These are phyloP conservation scores for Staphylotrichum longicolle DNA, from an alignment of 495 filamentous ascomycete species.

Conservation along the genomic window DNA sequence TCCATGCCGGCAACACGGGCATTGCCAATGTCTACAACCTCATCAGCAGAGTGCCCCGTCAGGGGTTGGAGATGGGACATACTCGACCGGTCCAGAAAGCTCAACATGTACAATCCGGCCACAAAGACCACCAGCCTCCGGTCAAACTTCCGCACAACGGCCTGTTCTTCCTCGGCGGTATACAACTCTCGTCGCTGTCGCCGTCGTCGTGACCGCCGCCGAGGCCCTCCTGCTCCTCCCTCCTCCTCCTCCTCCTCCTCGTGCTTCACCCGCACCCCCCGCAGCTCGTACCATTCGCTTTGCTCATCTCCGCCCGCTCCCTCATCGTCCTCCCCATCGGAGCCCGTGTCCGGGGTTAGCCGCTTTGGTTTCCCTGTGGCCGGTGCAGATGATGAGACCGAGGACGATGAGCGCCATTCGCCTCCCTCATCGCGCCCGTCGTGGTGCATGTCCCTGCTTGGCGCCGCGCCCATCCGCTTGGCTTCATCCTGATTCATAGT, in stretches of 20 bases:
- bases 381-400: constrained; percentile 8
- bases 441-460: background rate
- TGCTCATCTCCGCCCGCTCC: constrained; percentile 9
- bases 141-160: constrained; percentile 73
- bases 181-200: constrained; percentile 54
- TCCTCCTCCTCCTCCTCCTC: background rate
- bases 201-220: background rate
- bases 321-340: constrained; percentile 21
- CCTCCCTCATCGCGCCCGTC: background rate
- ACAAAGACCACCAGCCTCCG: constrained; percentile 73
- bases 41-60: background rate
- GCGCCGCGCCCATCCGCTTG: background rate
- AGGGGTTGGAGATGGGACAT: constrained; percentile 28
- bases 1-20: constrained; percentile 72
- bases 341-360: constrained; percentile 27
- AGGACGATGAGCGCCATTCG: constrained; percentile 14
- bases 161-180: constrained; percentile 70
- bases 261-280: background rate
- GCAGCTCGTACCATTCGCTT: background rate
- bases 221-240: background rate
- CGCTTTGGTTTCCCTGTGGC: background rate
- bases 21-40: constrained; percentile 67
- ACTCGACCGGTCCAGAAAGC: constrained; percentile 79
- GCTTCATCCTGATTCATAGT: background rate
- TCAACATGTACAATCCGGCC: constrained; percentile 76